Conservation (phyloP, 78 protist genomes). For the Dictyostelium purpureum region DNA sequence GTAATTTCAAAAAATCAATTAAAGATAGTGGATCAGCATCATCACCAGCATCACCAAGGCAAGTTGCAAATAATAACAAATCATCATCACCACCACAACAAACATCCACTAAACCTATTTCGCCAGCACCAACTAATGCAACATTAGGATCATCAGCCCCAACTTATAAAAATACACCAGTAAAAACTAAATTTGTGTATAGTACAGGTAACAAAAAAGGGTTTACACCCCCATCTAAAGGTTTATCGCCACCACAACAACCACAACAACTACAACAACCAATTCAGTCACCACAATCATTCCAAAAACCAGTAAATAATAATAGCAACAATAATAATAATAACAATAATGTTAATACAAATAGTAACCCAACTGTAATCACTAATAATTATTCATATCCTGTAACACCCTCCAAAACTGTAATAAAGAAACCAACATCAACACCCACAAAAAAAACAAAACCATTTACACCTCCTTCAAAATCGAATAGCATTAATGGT, state of each 20-base stretch:
- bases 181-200: background rate
- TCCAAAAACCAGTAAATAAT: background rate
- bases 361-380: background rate
- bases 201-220: background rate
- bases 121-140: conserved; percentile 3
- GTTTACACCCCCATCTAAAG: background rate
- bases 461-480: background rate
- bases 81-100: background rate
- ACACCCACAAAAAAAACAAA: conserved; percentile 2
- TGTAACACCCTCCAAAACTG: background rate
- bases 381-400: background rate
- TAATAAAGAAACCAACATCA: conserved; percentile 5
- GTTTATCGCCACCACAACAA: background rate
- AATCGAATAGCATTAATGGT: background rate
- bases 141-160: background rate
- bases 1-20: background rate
- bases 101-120: background rate
- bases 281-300: background rate
- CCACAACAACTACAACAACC: background rate
- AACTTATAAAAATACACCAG: background rate
- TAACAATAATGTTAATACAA: background rate
- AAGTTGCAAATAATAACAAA: background rate
- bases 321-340: background rate
- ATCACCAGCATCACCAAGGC: background rate
- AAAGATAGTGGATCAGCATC: too few relatives aligned